These are phyloP conservation scores for Salvia hispanica DNA, from an alignment of 257 asterid species.

Conservation along the genomic window DNA sequence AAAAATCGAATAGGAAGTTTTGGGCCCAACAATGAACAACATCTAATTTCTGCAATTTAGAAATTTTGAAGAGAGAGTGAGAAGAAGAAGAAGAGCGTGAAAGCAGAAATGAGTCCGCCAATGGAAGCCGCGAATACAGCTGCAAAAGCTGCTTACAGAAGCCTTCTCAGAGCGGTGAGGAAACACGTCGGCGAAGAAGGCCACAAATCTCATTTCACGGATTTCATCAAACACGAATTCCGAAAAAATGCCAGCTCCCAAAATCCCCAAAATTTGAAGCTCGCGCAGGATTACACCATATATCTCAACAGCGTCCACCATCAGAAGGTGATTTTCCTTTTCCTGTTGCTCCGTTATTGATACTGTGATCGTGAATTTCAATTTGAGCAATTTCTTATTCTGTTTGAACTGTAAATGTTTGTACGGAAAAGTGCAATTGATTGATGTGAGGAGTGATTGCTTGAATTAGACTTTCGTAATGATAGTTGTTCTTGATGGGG, in stretches of 20 bases:
- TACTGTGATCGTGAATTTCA: background rate
- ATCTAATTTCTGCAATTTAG: background rate
- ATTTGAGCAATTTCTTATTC: background rate
- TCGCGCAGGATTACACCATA: constrained; percentile 67
- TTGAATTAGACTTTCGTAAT: background rate
- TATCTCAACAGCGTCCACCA: constrained; percentile 84
- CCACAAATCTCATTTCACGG: constrained; percentile 61
- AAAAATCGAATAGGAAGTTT: too few species aligned
- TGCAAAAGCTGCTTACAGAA: constrained; percentile 57
- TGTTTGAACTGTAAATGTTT: background rate
- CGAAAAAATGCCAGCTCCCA: constrained; percentile 30
- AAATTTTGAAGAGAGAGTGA: constrained; percentile 6
- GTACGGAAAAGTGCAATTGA: background rate
- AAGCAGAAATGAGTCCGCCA: constrained; percentile 45
- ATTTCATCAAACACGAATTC: constrained; percentile 73
- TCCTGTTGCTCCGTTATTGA: background rate
- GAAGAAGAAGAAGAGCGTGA: constrained; percentile 1
- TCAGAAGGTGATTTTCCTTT: constrained; percentile 58
- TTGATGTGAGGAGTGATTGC: constrained; percentile 3
- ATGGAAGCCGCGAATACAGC: constrained; percentile 35
- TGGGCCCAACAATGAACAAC: too few species aligned
- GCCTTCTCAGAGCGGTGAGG: constrained; percentile 67
- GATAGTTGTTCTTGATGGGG: background rate
- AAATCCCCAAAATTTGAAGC: constrained; percentile 51
- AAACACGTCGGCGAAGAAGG: constrained; percentile 68